A percentile compares a stretch with the other conserved stretches of the same genome.
Conservation (phyloP, 2,329 filamentous ascomycete species). For the Neofusicoccum sp. region DNA sequence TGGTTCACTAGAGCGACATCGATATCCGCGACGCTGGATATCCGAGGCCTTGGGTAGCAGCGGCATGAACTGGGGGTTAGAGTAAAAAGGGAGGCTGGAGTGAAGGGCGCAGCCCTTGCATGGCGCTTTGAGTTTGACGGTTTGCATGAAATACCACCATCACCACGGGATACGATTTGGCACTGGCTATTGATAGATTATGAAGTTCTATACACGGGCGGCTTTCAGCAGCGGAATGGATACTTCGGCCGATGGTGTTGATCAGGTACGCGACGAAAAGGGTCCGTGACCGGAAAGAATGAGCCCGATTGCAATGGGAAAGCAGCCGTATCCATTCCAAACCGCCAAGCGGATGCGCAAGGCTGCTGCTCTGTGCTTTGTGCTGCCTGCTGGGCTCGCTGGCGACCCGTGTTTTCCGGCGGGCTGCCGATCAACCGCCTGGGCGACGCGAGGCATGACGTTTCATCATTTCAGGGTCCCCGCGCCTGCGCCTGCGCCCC, state of each 20-base stretch:
- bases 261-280: neutral
- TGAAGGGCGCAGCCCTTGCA: neutral
- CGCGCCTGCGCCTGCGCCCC: constrained; percentile 7
- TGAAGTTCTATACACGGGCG: neutral
- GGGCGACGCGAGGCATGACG: constrained; percentile 13
- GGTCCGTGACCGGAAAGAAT: neutral
- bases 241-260: neutral
- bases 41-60: neutral
- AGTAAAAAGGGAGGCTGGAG: neutral
- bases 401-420: constrained; percentile 3
- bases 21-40: neutral
- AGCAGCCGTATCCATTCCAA: too few species aligned
- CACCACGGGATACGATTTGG: constrained; percentile 3
- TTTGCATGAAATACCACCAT: constrained; percentile 10
- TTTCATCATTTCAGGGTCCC: constrained; percentile 1
- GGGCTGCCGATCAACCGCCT: constrained; percentile 2
- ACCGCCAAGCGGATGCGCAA: too few species aligned
- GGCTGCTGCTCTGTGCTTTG: too few species aligned
- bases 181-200: constrained; percentile 9
- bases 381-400: too few species aligned
- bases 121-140: constrained; percentile 4
- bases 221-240: neutral
- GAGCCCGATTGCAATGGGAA: too few species aligned
- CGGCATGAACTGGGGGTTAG: neutral
- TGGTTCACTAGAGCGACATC: constrained; percentile 36